Percentiles rank a stretch among this genome's conserved stretches.
Evolutionary conservation across 164 flowering plant genomes (phyloP).

Genomic region (Stephania yunnanensis): DNA sequence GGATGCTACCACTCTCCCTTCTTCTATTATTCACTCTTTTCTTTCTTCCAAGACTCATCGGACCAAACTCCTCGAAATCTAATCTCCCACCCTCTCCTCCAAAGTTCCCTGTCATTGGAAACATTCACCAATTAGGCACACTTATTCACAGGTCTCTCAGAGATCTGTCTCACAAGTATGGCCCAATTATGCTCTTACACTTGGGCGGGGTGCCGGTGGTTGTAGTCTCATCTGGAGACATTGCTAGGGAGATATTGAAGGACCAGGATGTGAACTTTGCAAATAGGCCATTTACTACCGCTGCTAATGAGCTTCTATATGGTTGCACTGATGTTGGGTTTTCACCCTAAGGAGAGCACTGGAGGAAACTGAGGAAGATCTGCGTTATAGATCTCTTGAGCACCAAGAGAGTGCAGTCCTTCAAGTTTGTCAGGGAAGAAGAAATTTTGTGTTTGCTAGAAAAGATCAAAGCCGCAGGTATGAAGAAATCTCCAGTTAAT

Average conservation of each 20-base stretch:
- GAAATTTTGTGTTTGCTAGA: constrained; percentile 2
- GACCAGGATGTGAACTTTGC: constrained; percentile 5
- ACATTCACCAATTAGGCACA: constrained; percentile 13
- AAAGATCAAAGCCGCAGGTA: background rate
- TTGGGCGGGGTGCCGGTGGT: constrained; percentile 2
- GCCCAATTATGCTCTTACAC: constrained; percentile 5
- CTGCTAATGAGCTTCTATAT: constrained; percentile 3
- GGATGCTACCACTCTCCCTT: background rate
- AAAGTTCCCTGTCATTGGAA: constrained; percentile 8
- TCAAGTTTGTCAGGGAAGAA: constrained; percentile 9
- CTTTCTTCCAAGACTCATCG: background rate
- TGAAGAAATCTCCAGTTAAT: background rate
- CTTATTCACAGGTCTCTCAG: background rate
- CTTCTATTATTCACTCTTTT: background rate
- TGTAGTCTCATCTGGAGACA: constrained; percentile 4
- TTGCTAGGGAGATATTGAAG: constrained; percentile 3
- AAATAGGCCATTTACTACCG: constrained; percentile 6
- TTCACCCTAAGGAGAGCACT: constrained; percentile 11
- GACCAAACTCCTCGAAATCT: background rate
- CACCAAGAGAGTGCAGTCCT: constrained; percentile 7
- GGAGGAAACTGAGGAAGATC: constrained; percentile 10
- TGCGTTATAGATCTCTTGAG: constrained; percentile 2
- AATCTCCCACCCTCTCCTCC: constrained; percentile 13
- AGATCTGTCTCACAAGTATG: constrained; percentile 11
- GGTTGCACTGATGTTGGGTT: constrained; percentile 2